These are phyloP conservation scores for Oryza rufipogon DNA, from an alignment of 176 grass and related monocot species.

Conservation along the genomic window DNA sequence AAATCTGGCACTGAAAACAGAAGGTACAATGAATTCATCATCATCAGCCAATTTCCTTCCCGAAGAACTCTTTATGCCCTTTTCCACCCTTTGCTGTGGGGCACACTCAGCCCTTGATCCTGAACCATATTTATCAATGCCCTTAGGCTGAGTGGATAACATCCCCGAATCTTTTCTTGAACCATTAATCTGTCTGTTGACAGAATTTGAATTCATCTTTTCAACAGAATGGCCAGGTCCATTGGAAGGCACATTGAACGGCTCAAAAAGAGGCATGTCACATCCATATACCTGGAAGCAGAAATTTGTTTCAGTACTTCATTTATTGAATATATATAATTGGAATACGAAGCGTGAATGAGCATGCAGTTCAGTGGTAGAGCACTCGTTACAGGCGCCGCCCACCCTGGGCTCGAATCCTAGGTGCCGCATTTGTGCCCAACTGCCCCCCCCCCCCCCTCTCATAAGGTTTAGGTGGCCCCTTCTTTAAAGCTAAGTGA, in stretches of 20 bases:
- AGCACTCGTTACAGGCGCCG: too few relatives aligned
- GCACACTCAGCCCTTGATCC: slow-evolving; percentile 22
- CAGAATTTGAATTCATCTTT: slow-evolving; percentile 43
- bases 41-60: slow-evolving; percentile 49
- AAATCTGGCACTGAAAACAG: slow-evolving; percentile 41
- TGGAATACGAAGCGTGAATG: background rate
- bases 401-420: too few relatives aligned
- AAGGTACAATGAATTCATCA: slow-evolving; percentile 77
- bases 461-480: too few relatives aligned
- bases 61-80: slow-evolving; percentile 21
- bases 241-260: slow-evolving; percentile 57
- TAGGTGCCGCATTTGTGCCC: too few relatives aligned
- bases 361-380: too few relatives aligned
- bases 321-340: background rate
- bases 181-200: background rate
- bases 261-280: slow-evolving; percentile 58
- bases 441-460: too few relatives aligned
- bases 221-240: slow-evolving; percentile 44
- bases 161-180: slow-evolving; percentile 47
- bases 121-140: slow-evolving; percentile 36
- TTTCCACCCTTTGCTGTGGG: slow-evolving; percentile 30
- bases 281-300: slow-evolving; percentile 51
- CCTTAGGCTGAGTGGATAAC: slow-evolving; percentile 35
- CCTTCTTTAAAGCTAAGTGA: too few relatives aligned
- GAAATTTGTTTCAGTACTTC: slow-evolving; percentile 3